Percentiles rank a stretch among this genome's conserved stretches.
Evolutionary conservation across 371 early-diverging fungal species (phyloP).

Genomic region (Actinomucor elegans): DNA sequence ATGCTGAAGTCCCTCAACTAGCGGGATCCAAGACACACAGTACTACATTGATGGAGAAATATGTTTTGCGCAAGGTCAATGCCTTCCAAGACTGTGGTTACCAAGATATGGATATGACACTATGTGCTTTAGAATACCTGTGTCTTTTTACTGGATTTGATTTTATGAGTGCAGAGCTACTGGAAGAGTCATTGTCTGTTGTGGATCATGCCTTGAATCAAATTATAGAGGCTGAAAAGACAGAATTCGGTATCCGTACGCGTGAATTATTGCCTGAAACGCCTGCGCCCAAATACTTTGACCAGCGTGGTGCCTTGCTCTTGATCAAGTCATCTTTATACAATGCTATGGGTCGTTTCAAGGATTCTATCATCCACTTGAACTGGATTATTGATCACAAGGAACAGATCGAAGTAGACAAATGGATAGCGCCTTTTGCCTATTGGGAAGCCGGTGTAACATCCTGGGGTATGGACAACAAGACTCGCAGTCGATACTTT

Average conservation of each 20-base stretch:
- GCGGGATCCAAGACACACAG: conserved; percentile 46
- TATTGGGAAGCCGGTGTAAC: conserved; percentile 58
- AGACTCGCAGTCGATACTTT: conserved; percentile 33
- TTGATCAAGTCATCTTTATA: conserved; percentile 42
- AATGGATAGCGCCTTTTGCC: conserved; percentile 63
- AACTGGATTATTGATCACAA: conserved; percentile 65
- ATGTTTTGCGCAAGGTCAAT: conserved; percentile 55
- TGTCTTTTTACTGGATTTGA: conserved; percentile 60
- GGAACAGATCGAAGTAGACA: conserved; percentile 47
- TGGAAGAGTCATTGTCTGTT: conserved; percentile 35
- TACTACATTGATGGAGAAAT: conserved; percentile 54
- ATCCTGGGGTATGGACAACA: conserved; percentile 48
- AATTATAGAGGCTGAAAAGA: conserved; percentile 44
- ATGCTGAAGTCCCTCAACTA: conserved; percentile 39
- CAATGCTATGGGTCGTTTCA: conserved; percentile 39
- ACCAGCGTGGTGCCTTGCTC: conserved; percentile 44
- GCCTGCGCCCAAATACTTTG: conserved; percentile 44
- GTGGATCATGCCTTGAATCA: conserved; percentile 42
- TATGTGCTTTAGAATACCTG: conserved; percentile 60
- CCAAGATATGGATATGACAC: conserved; percentile 51
- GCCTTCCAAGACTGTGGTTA: conserved; percentile 54
- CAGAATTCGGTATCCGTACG: conserved; percentile 45
- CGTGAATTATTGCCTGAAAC: conserved; percentile 44
- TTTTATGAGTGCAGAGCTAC: conserved; percentile 47
- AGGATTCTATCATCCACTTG: conserved; percentile 45